Evolutionary conservation across 257 asterid species (phyloP), one percentile per base, ranked within the genome.

Genomic region (Fraxinus pennsylvanica): DNA sequence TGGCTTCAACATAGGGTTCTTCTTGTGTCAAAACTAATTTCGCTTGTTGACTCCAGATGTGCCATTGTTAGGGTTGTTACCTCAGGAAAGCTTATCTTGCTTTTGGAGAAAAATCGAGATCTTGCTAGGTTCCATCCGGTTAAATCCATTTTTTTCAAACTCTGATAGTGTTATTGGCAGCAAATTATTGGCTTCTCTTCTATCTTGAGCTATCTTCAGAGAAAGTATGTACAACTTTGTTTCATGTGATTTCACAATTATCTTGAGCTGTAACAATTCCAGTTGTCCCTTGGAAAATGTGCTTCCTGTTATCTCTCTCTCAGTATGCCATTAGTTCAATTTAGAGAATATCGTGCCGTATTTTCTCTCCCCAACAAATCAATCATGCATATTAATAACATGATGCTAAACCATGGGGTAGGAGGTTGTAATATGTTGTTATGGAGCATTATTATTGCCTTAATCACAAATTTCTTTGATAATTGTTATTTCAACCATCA

Each of bases 1-100:
- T 87, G 80, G 73, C 81, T 83, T 82, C 78, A 68, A 77, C 87
- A 63, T 84, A 89, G 94, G 90, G 80, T 74, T 78, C 52, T 21
- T 73, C 83, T 72, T 71, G 73, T 72, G 86, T 74, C 82, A 43
- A 73, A 41, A 36, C 78, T 68, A 61, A 65, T 84, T 74, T 76
- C 74, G 76, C 75, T 21, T 78, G 76, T 80, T 87, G 74, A 82
- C 87, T 83, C 76, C 73, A 81, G 76, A 84, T 72, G 47, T 83
- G 80, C 78, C 85, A 65, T 86, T 77, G 79, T 78, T 85, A 84
- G 90, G 88, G 83, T 79, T 71, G 73, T 78, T 71, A 73, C 76
- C 43, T 82, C 82, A 67, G 76, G 72, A 66, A 69, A 57, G 83
- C 82, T 79, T 83, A 79, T 66, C 47, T 43, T 78, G 21, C 81